Evolutionary conservation across 2,329 filamentous ascomycete genomes (phyloP).

Genomic region (Corynespora cassiicola): DNA sequence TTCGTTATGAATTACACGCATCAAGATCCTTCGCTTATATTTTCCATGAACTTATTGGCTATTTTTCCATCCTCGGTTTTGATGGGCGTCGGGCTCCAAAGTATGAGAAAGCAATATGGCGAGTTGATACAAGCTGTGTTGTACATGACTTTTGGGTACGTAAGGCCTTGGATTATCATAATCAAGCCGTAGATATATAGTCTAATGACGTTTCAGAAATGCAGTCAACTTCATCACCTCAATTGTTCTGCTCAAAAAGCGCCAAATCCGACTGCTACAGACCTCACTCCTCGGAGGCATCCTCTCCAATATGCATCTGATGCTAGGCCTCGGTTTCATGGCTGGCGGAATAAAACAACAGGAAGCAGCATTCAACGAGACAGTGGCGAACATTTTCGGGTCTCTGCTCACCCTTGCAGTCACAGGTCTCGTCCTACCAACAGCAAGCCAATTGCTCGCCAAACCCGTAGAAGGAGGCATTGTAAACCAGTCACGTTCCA

Average conservation of each 20-base stretch:
- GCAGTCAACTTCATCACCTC: conserved; percentile 15
- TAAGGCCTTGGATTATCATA: too few relatives aligned
- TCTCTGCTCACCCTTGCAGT: conserved; percentile 9
- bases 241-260: conserved; percentile 9
- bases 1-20: conserved; percentile 7
- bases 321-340: conserved; percentile 10
- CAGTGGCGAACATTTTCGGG: neutral
- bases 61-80: conserved; percentile 3
- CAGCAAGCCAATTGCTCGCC: conserved; percentile 4
- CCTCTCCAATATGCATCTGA: conserved; percentile 10
- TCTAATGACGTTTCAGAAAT: conserved; percentile 9
- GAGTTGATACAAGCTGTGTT: conserved; percentile 2
- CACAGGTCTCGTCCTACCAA: conserved; percentile 9
- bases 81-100: too few relatives aligned
- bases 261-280: conserved; percentile 9
- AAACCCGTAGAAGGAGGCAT: conserved; percentile 5
- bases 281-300: conserved; percentile 9
- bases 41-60: too few relatives aligned
- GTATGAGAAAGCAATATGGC: conserved; percentile 1
- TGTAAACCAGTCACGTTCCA: conserved; percentile 10
- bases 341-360: conserved; percentile 4
- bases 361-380: neutral
- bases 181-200: too few relatives aligned
- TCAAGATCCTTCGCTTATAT: too few relatives aligned
- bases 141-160: conserved; percentile 10